Percentiles rank a stretch among this genome's conserved stretches.
phyloP scores from a whole-genome alignment of 129 eudicot species.

The Escallonia herrerae region DNA sequence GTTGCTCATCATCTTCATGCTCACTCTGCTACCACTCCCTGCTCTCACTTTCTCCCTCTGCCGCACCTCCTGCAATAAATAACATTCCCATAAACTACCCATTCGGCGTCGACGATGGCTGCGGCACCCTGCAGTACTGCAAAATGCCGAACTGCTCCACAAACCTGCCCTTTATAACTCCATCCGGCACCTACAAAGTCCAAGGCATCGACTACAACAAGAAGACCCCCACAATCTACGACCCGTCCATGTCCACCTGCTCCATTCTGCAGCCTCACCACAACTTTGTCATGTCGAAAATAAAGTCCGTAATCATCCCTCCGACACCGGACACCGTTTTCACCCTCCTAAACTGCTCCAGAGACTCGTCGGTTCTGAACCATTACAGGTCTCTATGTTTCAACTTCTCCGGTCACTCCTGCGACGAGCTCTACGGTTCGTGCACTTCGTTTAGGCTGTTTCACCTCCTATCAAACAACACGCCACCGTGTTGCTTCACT shows the following conservation, averaged over 20 bases:
- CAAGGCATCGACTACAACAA: conserved; percentile 66
- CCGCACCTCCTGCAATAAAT: too few relatives aligned
- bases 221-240: conserved; percentile 49
- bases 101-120: too few relatives aligned
- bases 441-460: conserved; percentile 78
- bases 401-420: conserved; percentile 65
- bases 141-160: too few relatives aligned
- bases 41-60: too few relatives aligned
- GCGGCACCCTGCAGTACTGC: too few relatives aligned
- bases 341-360: conserved; percentile 80
- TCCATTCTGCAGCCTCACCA: conserved; percentile 89
- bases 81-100: too few relatives aligned
- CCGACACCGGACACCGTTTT: conserved; percentile 86
- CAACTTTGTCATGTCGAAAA: conserved; percentile 66
- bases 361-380: conserved; percentile 81
- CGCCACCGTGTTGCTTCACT: conserved; percentile 81
- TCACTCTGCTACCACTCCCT: too few relatives aligned
- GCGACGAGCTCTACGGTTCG: conserved; percentile 62
- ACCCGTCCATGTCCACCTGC: conserved; percentile 96
- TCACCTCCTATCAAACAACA: conserved; percentile 37
- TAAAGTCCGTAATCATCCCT: conserved; percentile 63
- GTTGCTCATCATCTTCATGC: too few relatives aligned
- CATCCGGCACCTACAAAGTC: too few relatives aligned
- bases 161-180: too few relatives aligned
- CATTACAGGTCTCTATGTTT: conserved; percentile 75